A percentile compares a stretch with the other conserved stretches of the same genome.
These are phyloP conservation scores for Rhynchosporium secalis DNA, from an alignment of 2,329 filamentous ascomycete genomes.

Conservation along the genomic window DNA sequence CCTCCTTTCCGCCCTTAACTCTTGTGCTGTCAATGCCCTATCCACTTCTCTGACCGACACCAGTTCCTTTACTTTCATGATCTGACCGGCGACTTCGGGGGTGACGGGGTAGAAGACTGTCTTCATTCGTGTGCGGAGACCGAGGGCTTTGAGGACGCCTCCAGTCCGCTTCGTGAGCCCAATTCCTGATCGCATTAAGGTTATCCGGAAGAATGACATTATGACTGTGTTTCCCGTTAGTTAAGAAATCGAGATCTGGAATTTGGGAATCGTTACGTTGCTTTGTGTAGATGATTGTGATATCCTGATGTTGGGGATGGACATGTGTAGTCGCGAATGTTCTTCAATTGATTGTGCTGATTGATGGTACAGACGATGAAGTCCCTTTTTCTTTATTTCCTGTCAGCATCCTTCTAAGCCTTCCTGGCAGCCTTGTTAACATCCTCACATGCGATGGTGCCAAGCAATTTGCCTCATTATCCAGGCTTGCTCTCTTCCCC, in stretches of 20 bases:
- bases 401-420: no score
- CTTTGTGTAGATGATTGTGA: neutral
- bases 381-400: neutral
- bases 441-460: no score
- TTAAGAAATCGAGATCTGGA: neutral
- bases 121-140: constrained; percentile 68
- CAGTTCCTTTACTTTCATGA: constrained; percentile 75
- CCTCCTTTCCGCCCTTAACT: constrained; percentile 61
- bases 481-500: no score
- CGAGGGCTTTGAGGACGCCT: constrained; percentile 69
- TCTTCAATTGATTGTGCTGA: no score
- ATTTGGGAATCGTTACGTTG: no score
- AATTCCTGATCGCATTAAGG: constrained; percentile 70
- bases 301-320: neutral
- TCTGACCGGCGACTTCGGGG: constrained; percentile 67
- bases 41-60: constrained; percentile 69
- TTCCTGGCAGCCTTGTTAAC: no score
- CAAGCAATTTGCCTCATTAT: no score
- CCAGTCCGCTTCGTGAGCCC: constrained; percentile 64
- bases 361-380: no score
- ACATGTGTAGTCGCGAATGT: constrained; percentile 1
- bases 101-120: constrained; percentile 73
- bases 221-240: constrained; percentile 21
- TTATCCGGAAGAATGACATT: constrained; percentile 72
- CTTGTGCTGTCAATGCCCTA: constrained; percentile 54